Conservation (phyloP, 331 rosid genomes). For the Malus hybrid region DNA sequence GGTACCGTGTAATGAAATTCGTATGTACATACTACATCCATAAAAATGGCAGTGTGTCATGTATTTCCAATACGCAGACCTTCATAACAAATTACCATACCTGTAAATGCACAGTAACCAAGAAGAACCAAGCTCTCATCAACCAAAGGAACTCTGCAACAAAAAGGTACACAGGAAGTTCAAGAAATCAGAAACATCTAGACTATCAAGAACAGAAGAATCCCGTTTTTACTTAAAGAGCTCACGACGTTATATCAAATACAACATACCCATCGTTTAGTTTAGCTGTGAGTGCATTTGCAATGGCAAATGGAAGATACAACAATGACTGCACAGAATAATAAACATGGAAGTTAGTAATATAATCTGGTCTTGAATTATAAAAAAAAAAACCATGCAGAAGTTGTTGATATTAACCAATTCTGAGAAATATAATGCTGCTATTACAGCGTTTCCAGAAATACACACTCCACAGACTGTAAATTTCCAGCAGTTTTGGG, state of each 20-base stretch:
- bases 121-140: constrained; percentile 80
- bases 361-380: not conserved
- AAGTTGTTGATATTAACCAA: constrained; percentile 18
- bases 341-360: not conserved
- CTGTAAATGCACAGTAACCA: constrained; percentile 66
- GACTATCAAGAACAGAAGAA: constrained; percentile 4
- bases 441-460: not conserved
- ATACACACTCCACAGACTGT: not conserved
- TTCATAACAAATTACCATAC: constrained; percentile 20
- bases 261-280: constrained; percentile 79
- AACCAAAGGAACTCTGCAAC: constrained; percentile 66
- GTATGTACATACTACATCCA: not conserved
- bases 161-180: constrained; percentile 12
- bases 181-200: constrained; percentile 6
- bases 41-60: not conserved
- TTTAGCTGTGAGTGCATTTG: constrained; percentile 77
- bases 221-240: not conserved
- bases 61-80: not conserved
- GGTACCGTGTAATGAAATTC: constrained; percentile 3
- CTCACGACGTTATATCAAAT: constrained; percentile 7
- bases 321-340: constrained; percentile 59
- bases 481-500: not conserved
- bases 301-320: constrained; percentile 88
- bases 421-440: not conserved
- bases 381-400: not conserved